A percentile compares a stretch with the other conserved stretches of the same genome.
Conservation (phyloP, 2,329 filamentous ascomycete species). For the Aspergillus latus region DNA sequence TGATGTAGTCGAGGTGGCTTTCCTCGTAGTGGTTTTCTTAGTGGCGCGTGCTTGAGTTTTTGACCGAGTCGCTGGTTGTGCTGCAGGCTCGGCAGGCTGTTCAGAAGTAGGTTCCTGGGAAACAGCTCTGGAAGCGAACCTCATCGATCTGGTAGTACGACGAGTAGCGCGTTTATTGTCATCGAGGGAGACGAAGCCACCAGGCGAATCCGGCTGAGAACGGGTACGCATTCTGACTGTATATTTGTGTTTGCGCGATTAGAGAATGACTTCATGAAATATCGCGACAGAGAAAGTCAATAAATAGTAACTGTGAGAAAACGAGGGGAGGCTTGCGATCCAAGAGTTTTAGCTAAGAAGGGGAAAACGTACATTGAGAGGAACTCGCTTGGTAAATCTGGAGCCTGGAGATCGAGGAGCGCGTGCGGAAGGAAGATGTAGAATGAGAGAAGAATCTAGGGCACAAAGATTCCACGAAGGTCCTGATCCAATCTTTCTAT, state of each 20-base stretch:
- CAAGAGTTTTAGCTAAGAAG: not conserved
- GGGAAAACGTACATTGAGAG: not conserved
- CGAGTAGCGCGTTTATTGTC: slow-evolving; percentile 24
- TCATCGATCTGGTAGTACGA: slow-evolving; percentile 24
- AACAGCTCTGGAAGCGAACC: slow-evolving; percentile 17
- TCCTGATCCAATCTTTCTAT: not conserved
- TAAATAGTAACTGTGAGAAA: not conserved
- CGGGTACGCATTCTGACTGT: slow-evolving; percentile 38
- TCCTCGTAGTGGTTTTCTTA: slow-evolving; percentile 19
- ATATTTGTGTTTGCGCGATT: not conserved
- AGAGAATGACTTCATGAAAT: not conserved
- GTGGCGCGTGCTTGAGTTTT: slow-evolving; percentile 17
- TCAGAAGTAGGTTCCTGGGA: slow-evolving; percentile 9
- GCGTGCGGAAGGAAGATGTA: not conserved
- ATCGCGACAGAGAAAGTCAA: not conserved
- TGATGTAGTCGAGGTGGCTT: slow-evolving; percentile 7
- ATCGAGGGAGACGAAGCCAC: slow-evolving; percentile 35
- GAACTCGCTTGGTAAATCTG: not conserved
- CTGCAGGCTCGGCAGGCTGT: slow-evolving; percentile 10
- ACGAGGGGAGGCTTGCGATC: not conserved
- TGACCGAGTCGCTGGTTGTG: slow-evolving; percentile 18
- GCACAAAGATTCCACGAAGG: slow-evolving; percentile 2
- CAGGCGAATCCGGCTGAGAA: slow-evolving; percentile 38
- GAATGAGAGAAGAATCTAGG: slow-evolving; percentile 1
- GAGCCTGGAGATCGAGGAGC: slow-evolving; percentile 9